Conservation (phyloP, 257 asterid genomes). For the Leonotis leonurus region DNA sequence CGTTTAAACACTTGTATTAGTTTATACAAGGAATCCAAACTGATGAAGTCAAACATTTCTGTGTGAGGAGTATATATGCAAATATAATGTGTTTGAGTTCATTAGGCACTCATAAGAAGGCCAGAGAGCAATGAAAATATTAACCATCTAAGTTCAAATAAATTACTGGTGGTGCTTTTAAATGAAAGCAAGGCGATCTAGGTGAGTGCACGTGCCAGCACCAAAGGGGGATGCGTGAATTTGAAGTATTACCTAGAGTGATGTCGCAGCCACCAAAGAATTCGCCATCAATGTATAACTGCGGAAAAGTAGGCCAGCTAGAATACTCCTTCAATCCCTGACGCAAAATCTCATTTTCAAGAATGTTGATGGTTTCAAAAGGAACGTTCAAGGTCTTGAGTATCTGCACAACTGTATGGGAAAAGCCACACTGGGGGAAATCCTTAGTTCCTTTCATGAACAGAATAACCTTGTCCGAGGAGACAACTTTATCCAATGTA, state of each 20-base stretch:
- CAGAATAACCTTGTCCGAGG: slow-evolving; percentile 61
- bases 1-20: no score
- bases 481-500: slow-evolving; percentile 72
- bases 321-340: slow-evolving; percentile 88
- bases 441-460: slow-evolving; percentile 95
- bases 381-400: slow-evolving; percentile 58
- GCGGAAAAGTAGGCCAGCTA: slow-evolving; percentile 94
- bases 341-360: slow-evolving; percentile 70
- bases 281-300: slow-evolving; percentile 80
- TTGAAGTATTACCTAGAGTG: slow-evolving; percentile 48
- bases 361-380: slow-evolving; percentile 67
- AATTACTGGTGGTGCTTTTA: not conserved
- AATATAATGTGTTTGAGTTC: not conserved
- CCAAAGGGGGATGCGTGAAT: not conserved
- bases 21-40: not conserved
- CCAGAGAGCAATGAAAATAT: not conserved
- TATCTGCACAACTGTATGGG: slow-evolving; percentile 79
- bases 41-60: not conserved
- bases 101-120: not conserved
- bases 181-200: not conserved
- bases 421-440: slow-evolving; percentile 90
- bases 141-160: not conserved
- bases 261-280: slow-evolving; percentile 96
- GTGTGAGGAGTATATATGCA: not conserved
- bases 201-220: not conserved